phyloP scores from a whole-genome alignment of 2,329 filamentous ascomycete genomes.

The Colletotrichum sublineola region DNA sequence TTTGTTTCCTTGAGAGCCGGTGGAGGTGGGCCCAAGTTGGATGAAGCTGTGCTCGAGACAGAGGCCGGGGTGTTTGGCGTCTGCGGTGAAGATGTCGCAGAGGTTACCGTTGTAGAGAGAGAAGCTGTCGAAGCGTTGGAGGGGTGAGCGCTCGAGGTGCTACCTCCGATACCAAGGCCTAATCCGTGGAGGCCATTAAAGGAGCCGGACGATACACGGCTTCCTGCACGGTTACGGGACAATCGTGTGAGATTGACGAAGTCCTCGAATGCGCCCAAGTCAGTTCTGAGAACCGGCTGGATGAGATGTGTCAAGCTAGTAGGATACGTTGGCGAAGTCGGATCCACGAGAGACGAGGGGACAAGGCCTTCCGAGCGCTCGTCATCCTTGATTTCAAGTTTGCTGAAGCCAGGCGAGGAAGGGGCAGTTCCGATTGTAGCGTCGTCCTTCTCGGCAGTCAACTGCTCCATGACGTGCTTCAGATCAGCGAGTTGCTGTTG shows the following conservation, averaged over 20 bases:
- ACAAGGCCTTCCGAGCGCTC: slow-evolving; percentile 54
- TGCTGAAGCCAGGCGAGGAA: slow-evolving; percentile 82
- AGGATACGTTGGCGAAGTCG: slow-evolving; percentile 67
- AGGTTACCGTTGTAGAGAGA: slow-evolving; percentile 62
- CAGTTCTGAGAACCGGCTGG: slow-evolving; percentile 84
- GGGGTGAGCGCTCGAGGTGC: slow-evolving; percentile 61
- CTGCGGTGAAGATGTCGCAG: slow-evolving; percentile 67
- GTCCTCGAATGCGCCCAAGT: slow-evolving; percentile 85
- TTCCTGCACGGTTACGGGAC: slow-evolving; percentile 71
- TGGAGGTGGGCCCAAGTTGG: slow-evolving; percentile 51
- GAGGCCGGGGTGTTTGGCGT: slow-evolving; percentile 71
- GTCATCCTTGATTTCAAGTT: slow-evolving; percentile 71
- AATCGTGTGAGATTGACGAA: slow-evolving; percentile 82
- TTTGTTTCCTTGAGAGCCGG: slow-evolving; percentile 87
- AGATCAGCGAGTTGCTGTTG: slow-evolving; percentile 94
- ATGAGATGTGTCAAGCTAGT: slow-evolving; percentile 86
- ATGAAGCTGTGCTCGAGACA: slow-evolving; percentile 60
- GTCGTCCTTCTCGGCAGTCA: slow-evolving; percentile 81
- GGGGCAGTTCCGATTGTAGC: slow-evolving; percentile 80
- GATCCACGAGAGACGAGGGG: slow-evolving; percentile 57
- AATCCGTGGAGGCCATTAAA: slow-evolving; percentile 66
- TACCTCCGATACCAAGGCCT: slow-evolving; percentile 60
- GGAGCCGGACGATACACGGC: slow-evolving; percentile 76
- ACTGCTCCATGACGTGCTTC: slow-evolving; percentile 91
- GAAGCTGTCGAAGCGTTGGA: slow-evolving; percentile 74